Base-by-base conservation (phyloP, 179 eudicot genomes). In the Silene noctiflora region DNA sequence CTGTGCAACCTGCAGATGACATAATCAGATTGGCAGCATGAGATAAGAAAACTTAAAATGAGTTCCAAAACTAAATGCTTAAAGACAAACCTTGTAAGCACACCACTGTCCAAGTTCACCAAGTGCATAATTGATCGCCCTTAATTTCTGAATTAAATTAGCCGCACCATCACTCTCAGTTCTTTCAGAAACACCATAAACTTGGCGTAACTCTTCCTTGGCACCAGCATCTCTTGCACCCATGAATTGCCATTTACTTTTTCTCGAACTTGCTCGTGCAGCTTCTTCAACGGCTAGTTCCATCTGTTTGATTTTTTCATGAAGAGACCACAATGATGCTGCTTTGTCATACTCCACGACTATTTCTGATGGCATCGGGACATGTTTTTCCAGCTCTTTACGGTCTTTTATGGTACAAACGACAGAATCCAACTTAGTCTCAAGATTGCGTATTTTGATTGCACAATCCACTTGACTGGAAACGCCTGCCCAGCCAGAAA, bases 221-320 rank as follows among this genome's bases (percentile, higher is more conserved):
- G 92, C 90, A 79, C 99, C 99, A 67, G 99, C 99, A 89, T 95
- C 99, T 80, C 99, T 88, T 25, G 99, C 99, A 81, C 99, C 99
- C 99, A 95, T 95, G 83, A 95, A 95, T 81, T 95, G 99, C 98
- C 99, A 95, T 81, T 95, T 95, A 84, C 92, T 93, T 87, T 86
- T 93, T 83, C 93, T 89, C 46, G 90, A 87, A 82, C 98, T 95
- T 79, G 96, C 90, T 63, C 84, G 88, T 59, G 99, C 97, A 76
- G 99, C 97, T 83, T 88, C 91, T 88, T 95, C 99, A 69, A 93
- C 98, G 22, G 89, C 85, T 51, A 77, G 55, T 81, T 93, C 98
- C 96, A 95, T 93, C 83, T 90, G 93, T 81, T 93, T 95, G 76
- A 95, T 91, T 83, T 90, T 91, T 82, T 93, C 97, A 77, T 95